Evolutionary conservation across 176 grass and related monocot species (phyloP), one percentile per base, ranked within the genome.

Genomic region (Bromus sterilis): DNA sequence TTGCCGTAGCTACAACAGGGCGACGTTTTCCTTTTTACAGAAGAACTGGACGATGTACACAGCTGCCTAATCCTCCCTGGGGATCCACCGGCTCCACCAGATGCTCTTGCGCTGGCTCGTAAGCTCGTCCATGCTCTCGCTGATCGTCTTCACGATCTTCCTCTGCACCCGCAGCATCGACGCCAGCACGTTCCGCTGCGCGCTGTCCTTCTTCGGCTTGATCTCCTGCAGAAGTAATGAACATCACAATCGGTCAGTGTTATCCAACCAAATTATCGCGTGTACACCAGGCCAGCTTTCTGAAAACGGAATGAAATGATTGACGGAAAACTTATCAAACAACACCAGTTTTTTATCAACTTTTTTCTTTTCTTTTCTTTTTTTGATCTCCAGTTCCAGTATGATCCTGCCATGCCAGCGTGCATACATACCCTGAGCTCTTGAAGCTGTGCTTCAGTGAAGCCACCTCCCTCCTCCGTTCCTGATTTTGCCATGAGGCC

Each of bases 71-170:
- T 98, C 88, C 79, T 98, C 95, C 76, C 72, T 89, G 1, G 95
- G 95, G 80, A 98, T 98, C 95, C 92, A 98, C 56, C 90, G 78
- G 88, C 95, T 95, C 92, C 95, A 98, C 92, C 95, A 98, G 30
- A 98, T 63, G 86, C 92, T 98, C 89, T 95, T 98, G 37, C 84
- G 75, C 82, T 89, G 71, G 71, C 59, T 79, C 65, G 57, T 63
- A 56, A 98, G 79, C 43, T 93, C 86, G 57, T 88, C 86, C 90
- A 95, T 91, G 90, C 88, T 98, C 72, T 98, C 95, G 24, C 82
- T 93, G 66, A 98, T 64, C 14, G 90, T 95, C 79, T 16, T 89
- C 56, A 93, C 7, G 6, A 98, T 79, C 76, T 98, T 93, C 76
- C 88, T 95, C 56, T 98, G 92, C 13, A 91, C 70, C 14, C 90